Conservation (phyloP, 805 yeast species). For the Wickerhamomyces sydowiorum region DNA sequence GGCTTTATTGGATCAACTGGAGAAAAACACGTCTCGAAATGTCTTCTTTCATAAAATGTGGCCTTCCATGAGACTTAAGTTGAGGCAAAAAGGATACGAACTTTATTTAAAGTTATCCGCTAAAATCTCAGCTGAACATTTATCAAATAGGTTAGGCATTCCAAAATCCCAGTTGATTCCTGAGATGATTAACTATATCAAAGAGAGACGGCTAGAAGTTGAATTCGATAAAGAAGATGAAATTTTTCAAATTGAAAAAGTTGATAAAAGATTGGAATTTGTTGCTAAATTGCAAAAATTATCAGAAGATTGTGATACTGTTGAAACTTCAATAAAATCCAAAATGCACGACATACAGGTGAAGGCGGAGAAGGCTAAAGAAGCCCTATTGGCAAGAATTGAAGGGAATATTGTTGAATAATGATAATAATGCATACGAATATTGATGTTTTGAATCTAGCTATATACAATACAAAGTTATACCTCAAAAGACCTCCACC, state of each 20-base stretch:
- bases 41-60: conserved; percentile 20
- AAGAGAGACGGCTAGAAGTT: conserved; percentile 8
- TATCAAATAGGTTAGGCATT: conserved; percentile 12
- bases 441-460: too few relatives aligned
- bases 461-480: too few relatives aligned
- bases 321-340: conserved; percentile 9
- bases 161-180: conserved; percentile 8
- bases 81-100: conserved; percentile 25
- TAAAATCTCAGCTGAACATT: conserved; percentile 11
- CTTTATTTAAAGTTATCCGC: conserved; percentile 28
- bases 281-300: conserved; percentile 13
- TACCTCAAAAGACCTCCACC: conserved; percentile 16
- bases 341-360: conserved; percentile 1
- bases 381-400: too few relatives aligned
- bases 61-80: conserved; percentile 15
- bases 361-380: neutral
- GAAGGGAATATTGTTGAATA: neutral
- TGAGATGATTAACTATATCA: conserved; percentile 14
- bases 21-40: conserved; percentile 1
- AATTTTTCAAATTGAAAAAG: conserved; percentile 8
- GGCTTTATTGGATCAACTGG: conserved; percentile 10
- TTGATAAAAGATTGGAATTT: conserved; percentile 9
- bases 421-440: too few relatives aligned
- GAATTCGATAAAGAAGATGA: conserved; percentile 7
- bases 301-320: conserved; percentile 14